phyloP scores from a whole-genome alignment of 2,329 filamentous ascomycete genomes.

The Xylariaceae sp. region DNA sequence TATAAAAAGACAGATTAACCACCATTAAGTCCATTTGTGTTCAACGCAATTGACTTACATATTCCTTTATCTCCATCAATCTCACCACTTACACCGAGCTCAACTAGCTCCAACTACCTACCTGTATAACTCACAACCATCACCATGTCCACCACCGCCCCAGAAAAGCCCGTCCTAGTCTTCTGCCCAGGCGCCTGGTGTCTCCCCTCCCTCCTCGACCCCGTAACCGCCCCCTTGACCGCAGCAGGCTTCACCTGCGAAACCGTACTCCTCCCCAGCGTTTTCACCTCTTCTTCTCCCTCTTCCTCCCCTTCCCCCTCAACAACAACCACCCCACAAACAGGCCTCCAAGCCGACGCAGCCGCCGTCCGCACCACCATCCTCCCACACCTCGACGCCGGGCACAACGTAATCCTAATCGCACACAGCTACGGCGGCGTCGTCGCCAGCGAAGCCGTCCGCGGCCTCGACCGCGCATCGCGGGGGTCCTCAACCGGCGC shows the following conservation, averaged over 20 bases:
- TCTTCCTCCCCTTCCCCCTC: too few relatives aligned
- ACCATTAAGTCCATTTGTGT: background rate
- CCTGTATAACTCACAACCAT: too few relatives aligned
- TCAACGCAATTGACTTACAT: background rate
- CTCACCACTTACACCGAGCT: background rate
- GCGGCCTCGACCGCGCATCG: conserved; percentile 15
- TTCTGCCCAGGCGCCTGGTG: conserved; percentile 22
- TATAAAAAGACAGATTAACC: too few relatives aligned
- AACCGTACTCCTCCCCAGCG: conserved; percentile 16
- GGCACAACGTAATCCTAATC: conserved; percentile 17
- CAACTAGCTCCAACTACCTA: too few relatives aligned
- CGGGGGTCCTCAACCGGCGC: conserved; percentile 13
- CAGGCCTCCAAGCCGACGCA: conserved; percentile 18
- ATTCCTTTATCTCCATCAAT: background rate
- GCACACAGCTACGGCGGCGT: conserved; percentile 24
- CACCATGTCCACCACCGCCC: background rate
- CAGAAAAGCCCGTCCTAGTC: conserved; percentile 16
- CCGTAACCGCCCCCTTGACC: conserved; percentile 17
- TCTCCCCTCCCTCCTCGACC: conserved; percentile 10
- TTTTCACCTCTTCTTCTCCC: background rate
- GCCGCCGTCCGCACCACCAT: conserved; percentile 13
- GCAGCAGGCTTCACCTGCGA: conserved; percentile 18
- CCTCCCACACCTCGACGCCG: conserved; percentile 17
- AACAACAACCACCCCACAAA: too few relatives aligned
- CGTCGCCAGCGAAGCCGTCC: conserved; percentile 20